Conservation (phyloP, 1,284 basidiomycete species). For the Rugosomyces carneus region DNA sequence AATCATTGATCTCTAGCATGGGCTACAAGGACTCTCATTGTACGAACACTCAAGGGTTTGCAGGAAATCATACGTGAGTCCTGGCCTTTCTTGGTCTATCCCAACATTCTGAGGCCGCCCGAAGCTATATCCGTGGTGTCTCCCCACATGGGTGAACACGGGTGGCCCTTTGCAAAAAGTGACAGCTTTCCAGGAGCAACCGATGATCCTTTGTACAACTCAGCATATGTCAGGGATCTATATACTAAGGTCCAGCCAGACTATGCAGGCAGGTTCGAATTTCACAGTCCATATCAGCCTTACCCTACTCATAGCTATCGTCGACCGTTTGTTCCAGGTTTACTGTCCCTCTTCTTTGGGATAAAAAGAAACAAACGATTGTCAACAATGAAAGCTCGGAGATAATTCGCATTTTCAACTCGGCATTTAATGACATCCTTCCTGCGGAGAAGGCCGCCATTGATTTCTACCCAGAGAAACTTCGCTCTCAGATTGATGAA, state of each 20-base stretch:
- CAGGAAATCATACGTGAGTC: constrained; percentile 74
- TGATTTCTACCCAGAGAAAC: constrained; percentile 74
- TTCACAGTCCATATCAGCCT: background rate
- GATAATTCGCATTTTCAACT: constrained; percentile 91
- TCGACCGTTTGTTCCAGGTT: constrained; percentile 39
- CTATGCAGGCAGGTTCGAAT: constrained; percentile 56
- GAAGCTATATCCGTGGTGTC: constrained; percentile 79
- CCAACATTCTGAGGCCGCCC: background rate
- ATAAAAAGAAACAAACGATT: constrained; percentile 83
- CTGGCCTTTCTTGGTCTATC: constrained; percentile 10
- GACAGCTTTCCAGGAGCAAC: constrained; percentile 72
- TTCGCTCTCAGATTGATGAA: constrained; percentile 76
- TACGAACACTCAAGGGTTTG: constrained; percentile 87
- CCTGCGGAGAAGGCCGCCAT: constrained; percentile 59
- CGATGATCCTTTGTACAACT: constrained; percentile 65
- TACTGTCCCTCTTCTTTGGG: constrained; percentile 92
- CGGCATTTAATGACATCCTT: constrained; percentile 72
- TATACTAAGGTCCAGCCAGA: constrained; percentile 75
- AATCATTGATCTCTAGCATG: constrained; percentile 53
- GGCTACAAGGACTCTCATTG: constrained; percentile 90
- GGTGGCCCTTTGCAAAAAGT: constrained; percentile 84
- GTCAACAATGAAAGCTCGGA: constrained; percentile 96
- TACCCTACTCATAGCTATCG: background rate
- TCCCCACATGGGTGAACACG: constrained; percentile 78
- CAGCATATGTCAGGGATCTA: constrained; percentile 76